Evolutionary conservation across 2,329 filamentous ascomycete species (phyloP), one percentile per base, ranked within the genome.

Genomic region (Fusarium newnesense): DNA sequence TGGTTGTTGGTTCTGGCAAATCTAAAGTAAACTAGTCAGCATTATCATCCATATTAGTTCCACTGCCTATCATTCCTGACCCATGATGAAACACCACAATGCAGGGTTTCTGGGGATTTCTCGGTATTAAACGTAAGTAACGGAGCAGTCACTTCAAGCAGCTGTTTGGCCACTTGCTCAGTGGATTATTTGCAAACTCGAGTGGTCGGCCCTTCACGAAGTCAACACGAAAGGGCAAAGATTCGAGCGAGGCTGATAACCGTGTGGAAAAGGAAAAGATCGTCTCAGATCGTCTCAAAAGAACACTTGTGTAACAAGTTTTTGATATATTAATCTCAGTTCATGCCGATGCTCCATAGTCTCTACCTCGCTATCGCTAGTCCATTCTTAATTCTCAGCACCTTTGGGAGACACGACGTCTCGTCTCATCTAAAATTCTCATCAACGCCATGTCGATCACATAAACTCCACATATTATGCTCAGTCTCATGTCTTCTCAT

Each of bases 391-490:
- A 46, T 52, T 56, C 36, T 61, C 47, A 40, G 24, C 26, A 59
- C 42, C 37, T 43, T 39, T 44, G 42, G 18, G 46, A 65, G 49
- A 58, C 53, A 40, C 28, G 13, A 32, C 16, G 18, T 44, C 36
- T 32, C 11, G 15, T 37, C 26, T 43, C 60, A 63, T 74, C 59
- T 58, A 58, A 64, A 47, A 46, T 53, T 58, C 46, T 42, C 40
- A 60, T 59, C 70, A 74, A 73, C 67, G 70, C 67, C 67, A 60
- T 46, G 24, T 73, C 63, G 46, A 58, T 42, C 71, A 72, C 56
- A 40, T 56, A 62, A 74, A 74, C 72, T 74, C 72, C 68, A 37
- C 68, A 37, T 58, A 16, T 60, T 54, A 66, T 69, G 60, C 77
- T 70, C 52, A 61, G 53, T 64, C 32, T 57, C 58, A 28, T 34